Base-by-base conservation (phyloP, 2,329 filamentous ascomycete genomes). In the Diplodia mutila region DNA sequence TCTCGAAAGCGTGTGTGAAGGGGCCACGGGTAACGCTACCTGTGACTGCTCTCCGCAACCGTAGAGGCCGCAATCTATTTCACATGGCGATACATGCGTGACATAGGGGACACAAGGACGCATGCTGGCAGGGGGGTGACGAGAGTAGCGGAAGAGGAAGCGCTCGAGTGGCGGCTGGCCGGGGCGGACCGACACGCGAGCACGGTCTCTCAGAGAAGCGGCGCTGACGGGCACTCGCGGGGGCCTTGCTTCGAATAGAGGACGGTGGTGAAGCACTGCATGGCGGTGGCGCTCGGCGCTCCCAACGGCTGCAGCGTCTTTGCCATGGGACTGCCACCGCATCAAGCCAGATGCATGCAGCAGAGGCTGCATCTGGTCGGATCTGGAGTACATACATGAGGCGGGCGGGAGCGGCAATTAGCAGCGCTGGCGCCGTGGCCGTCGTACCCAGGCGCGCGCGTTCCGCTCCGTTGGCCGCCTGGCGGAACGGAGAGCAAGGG, bases 11-110 rank as follows among this genome's bases (percentile, higher is more conserved):
- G 25, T 37, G 54, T 18, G 4, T 61, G 25, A 27, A 32, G 27
- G 27, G 27, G 29, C 59, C 46, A 49, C 27, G 21, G 21, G 42
- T 51, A 11, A 49, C 42, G 59, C 27, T 16, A 4, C 29, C 5
- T 25, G 27, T 27, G 9, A 11, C 11, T 34, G 32, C 32, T 34
- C 32, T 34, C 32, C 2, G 25, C n/a, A 48, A 32, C 29, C 42
- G 27, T 21, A 4, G 49, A 16, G 42, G 16, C 42, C n/a, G 46
- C 59, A 51, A 63, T 63, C 27, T 51, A 63, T 51, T 51, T 32
- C 59, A 63, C 59, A 63, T 63, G 59, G 59, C 59, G 42, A 51
- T 52, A 63, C 46, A 49, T 63, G 59, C 59, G 29, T 51, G 59
- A 51, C 59, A 51, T 34, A 49, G n/a, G 46, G 59, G 42, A 48